Percentiles rank a stretch among this genome's conserved stretches.
Conservation (phyloP, 495 filamentous ascomycete genomes). For the Achaetomiella virescens region DNA sequence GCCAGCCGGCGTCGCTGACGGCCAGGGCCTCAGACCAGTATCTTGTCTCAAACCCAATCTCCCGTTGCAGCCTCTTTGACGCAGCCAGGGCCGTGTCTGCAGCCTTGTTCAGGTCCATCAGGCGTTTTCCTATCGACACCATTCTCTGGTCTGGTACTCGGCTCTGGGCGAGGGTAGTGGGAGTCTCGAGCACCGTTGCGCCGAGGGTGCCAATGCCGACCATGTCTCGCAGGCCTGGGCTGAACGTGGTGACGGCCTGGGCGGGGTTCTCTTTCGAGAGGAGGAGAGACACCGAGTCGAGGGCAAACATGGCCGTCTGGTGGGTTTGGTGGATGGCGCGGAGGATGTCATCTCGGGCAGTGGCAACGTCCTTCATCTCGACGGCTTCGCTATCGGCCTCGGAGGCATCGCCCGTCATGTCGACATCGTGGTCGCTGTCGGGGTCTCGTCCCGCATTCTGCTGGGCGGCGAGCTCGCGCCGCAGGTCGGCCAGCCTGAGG, state of each 20-base stretch:
- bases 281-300: slow-evolving; percentile 81
- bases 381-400: slow-evolving; percentile 32
- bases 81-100: slow-evolving; percentile 69
- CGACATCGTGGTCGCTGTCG: slow-evolving; percentile 20
- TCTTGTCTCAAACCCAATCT: slow-evolving; percentile 68
- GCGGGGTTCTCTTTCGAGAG: slow-evolving; percentile 69
- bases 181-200: slow-evolving; percentile 58
- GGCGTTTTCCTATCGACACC: slow-evolving; percentile 70
- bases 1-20: slow-evolving; percentile 79
- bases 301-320: slow-evolving; percentile 17
- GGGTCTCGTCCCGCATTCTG: slow-evolving; percentile 25
- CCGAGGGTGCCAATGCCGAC: slow-evolving; percentile 71
- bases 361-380: slow-evolving; percentile 36
- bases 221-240: slow-evolving; percentile 55
- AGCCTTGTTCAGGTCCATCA: slow-evolving; percentile 66
- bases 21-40: slow-evolving; percentile 86
- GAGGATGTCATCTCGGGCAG: slow-evolving; percentile 49
- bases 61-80: slow-evolving; percentile 63
- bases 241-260: slow-evolving; percentile 63
- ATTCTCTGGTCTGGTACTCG: slow-evolving; percentile 49
- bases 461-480: slow-evolving; percentile 49
- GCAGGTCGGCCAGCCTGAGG: slow-evolving; percentile 56
- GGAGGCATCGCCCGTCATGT: slow-evolving; percentile 24
- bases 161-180: slow-evolving; percentile 47
- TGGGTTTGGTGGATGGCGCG: slow-evolving; percentile 43